Percentiles rank a stretch among this genome's conserved stretches.
phyloP scores from a whole-genome alignment of 2,329 filamentous ascomycete genomes.

The Nothophaeocryptopus gaeumannii region DNA sequence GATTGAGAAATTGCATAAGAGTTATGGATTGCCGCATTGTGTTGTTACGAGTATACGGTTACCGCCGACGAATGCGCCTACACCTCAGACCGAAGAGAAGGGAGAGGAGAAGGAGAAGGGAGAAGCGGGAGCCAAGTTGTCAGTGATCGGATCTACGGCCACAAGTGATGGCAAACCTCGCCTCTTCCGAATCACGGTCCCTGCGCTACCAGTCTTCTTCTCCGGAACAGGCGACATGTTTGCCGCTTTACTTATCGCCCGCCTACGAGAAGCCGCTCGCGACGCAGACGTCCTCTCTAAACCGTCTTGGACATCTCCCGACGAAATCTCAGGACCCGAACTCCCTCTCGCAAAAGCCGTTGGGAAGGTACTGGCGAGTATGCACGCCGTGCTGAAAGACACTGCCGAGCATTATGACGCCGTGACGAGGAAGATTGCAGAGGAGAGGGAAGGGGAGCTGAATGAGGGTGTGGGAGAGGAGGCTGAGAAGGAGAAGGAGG shows the following conservation, averaged over 20 bases:
- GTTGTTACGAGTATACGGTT: constrained; percentile 88
- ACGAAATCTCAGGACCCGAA: constrained; percentile 65
- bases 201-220: constrained; percentile 88
- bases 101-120: constrained; percentile 1
- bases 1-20: constrained; percentile 70
- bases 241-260: constrained; percentile 81
- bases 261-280: constrained; percentile 77
- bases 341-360: constrained; percentile 79
- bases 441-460: constrained; percentile 45
- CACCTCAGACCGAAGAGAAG: constrained; percentile 27
- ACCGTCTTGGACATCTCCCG: constrained; percentile 72
- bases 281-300: constrained; percentile 52
- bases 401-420: constrained; percentile 65
- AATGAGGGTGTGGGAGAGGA: constrained; percentile 43
- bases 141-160: constrained; percentile 74
- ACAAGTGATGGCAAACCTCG: constrained; percentile 64
- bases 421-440: constrained; percentile 54
- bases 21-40: constrained; percentile 76
- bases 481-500: constrained; percentile 47
- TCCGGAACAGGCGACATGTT: constrained; percentile 99
- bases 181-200: constrained; percentile 85
- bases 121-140: constrained; percentile 25
- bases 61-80: constrained; percentile 51
- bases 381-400: constrained; percentile 77
- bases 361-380: constrained; percentile 84